These are phyloP conservation scores for Globisporangium takayamanum DNA, from an alignment of 352 stramenopile species.

Conservation along the genomic window DNA sequence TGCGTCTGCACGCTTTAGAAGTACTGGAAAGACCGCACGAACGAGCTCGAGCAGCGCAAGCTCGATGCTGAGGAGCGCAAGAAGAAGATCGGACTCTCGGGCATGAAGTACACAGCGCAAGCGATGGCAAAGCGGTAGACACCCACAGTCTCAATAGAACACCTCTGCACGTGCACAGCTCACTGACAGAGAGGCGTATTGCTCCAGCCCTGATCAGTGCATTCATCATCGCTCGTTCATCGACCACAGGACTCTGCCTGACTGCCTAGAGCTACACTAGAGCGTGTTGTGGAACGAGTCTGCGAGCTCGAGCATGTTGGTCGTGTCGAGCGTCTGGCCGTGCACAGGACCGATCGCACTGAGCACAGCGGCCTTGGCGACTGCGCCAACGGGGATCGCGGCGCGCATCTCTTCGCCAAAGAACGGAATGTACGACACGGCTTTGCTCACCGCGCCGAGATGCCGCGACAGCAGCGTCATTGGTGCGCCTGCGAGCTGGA, in stretches of 20 bases:
- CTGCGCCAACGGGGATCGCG: constrained; percentile 52
- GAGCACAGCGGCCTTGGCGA: constrained; percentile 80
- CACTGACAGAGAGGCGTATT: neutral
- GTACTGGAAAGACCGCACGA: constrained; percentile 69
- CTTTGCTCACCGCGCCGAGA: constrained; percentile 47
- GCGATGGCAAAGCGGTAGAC: constrained; percentile 30
- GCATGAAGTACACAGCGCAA: constrained; percentile 69
- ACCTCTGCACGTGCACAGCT: too few relatives aligned
- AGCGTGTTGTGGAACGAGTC: constrained; percentile 79
- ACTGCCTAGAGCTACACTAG: constrained; percentile 2
- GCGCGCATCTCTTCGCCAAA: constrained; percentile 63
- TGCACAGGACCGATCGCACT: constrained; percentile 67
- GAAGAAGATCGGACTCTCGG: constrained; percentile 57
- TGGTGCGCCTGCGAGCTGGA: constrained; percentile 70
- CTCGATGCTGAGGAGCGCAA: constrained; percentile 68
- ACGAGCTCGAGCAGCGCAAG: constrained; percentile 50
- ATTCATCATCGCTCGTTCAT: too few relatives aligned
- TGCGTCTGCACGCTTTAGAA: constrained; percentile 17
- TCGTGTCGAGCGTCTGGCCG: constrained; percentile 53
- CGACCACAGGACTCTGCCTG: too few relatives aligned
- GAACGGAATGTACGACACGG: constrained; percentile 54
- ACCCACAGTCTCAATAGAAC: too few relatives aligned
- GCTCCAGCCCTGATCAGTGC: neutral
- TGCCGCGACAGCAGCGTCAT: constrained; percentile 56
- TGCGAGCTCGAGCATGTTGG: constrained; percentile 61